These are phyloP conservation scores for Chlorencoelia australis DNA, from an alignment of 2,329 filamentous ascomycete species.

Conservation along the genomic window DNA sequence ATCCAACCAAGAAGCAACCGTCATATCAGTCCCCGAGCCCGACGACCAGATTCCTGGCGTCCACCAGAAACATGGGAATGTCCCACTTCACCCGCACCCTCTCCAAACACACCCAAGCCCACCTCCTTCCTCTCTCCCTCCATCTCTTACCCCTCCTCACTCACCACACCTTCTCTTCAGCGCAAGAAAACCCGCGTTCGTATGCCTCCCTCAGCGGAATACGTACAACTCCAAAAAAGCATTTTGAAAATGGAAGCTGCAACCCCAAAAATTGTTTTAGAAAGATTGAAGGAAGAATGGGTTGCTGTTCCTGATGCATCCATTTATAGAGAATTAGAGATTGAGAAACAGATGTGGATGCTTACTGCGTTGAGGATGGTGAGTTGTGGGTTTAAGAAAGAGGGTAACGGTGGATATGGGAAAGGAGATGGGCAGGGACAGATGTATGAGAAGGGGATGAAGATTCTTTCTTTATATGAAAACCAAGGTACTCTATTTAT, in stretches of 20 bases:
- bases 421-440: no score
- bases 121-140: no score
- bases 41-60: slow-evolving; percentile 14
- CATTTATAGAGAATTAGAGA: slow-evolving; percentile 40
- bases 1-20: no score
- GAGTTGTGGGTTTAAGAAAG: no score
- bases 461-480: slow-evolving; percentile 24
- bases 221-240: slow-evolving; percentile 39
- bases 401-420: no score
- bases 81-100: neutral
- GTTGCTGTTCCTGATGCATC: slow-evolving; percentile 35
- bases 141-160: slow-evolving; percentile 4
- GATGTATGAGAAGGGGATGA: no score
- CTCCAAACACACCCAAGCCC: neutral
- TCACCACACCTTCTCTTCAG: slow-evolving; percentile 1
- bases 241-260: slow-evolving; percentile 45
- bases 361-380: slow-evolving; percentile 43
- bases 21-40: no score
- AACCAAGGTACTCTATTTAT: slow-evolving; percentile 26
- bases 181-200: slow-evolving; percentile 3
- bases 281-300: slow-evolving; percentile 44
- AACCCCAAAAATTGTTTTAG: slow-evolving; percentile 40
- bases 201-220: slow-evolving; percentile 10
- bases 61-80: slow-evolving; percentile 19
- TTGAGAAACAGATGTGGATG: slow-evolving; percentile 53